A percentile compares a stretch with the other conserved stretches of the same genome.
These are phyloP conservation scores for Pharus latifolius DNA, from an alignment of 176 grass and related monocot species.

Conservation along the genomic window DNA sequence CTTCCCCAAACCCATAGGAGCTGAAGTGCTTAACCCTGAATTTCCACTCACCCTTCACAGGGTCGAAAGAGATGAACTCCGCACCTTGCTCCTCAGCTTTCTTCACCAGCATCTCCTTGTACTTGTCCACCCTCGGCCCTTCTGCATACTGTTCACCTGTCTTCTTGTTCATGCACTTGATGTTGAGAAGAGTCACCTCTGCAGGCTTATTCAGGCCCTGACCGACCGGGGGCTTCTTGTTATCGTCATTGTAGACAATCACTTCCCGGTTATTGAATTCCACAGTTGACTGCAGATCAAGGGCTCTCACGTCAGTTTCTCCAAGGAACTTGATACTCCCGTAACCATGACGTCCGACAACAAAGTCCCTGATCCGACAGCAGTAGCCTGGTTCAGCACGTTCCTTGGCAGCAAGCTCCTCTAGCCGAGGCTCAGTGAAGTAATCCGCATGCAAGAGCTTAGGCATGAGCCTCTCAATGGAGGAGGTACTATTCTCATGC, in stretches of 20 bases:
- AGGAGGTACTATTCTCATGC: conserved; percentile 29
- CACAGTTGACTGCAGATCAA: conserved; percentile 62
- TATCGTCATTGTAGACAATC: conserved; percentile 74
- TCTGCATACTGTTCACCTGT: conserved; percentile 33
- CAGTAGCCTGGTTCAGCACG: conserved; percentile 63
- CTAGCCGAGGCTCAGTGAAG: conserved; percentile 56
- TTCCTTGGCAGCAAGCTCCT: conserved; percentile 82
- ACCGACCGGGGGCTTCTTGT: conserved; percentile 66
- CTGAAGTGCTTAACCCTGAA: conserved; percentile 88
- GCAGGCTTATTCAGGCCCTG: conserved; percentile 80
- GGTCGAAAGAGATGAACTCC: conserved; percentile 55
- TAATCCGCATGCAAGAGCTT: conserved; percentile 62
- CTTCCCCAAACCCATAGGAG: conserved; percentile 21
- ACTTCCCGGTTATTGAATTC: conserved; percentile 85
- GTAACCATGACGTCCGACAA: conserved; percentile 57
- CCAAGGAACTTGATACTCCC: conserved; percentile 77
- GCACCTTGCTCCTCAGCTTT: conserved; percentile 67
- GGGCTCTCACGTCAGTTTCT: conserved; percentile 60
- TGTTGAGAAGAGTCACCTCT: conserved; percentile 72
- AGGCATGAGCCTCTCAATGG: conserved; percentile 45
- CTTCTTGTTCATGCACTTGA: conserved; percentile 79
- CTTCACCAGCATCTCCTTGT: conserved; percentile 54
- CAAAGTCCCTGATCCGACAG: conserved; percentile 51
- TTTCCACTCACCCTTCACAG: conserved; percentile 73
- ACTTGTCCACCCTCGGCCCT: conserved; percentile 48